phyloP scores from a whole-genome alignment of 208 protist genomes.

The Trypanosomatidae sp. region DNA sequence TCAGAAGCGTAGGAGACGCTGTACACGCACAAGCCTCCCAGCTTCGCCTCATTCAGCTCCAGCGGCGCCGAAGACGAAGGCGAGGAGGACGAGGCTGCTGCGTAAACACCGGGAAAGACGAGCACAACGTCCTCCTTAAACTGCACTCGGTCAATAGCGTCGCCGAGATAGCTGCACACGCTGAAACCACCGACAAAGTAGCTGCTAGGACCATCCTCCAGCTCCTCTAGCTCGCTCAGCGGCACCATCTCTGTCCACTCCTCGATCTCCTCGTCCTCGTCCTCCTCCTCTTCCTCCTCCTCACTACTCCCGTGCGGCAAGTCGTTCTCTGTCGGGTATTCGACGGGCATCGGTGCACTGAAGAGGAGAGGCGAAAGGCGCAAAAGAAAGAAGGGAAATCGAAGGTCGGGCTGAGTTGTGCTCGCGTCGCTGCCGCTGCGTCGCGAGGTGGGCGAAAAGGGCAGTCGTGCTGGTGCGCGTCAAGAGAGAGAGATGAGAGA shows the following conservation, averaged over 20 bases:
- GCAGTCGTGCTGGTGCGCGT: not conserved
- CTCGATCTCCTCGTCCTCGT: constrained; percentile 70
- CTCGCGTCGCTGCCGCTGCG: not conserved
- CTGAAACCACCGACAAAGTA: constrained; percentile 82
- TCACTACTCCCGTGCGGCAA: constrained; percentile 38
- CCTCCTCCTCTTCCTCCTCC: constrained; percentile 73
- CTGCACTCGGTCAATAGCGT: constrained; percentile 37
- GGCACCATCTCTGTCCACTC: constrained; percentile 69
- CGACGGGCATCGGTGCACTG: constrained; percentile 27
- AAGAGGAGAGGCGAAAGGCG: not conserved
- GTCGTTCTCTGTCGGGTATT: constrained; percentile 36
- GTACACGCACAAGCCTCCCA: constrained; percentile 60
- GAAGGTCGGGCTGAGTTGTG: not conserved
- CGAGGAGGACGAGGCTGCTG: constrained; percentile 2
- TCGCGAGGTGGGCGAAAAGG: not conserved
- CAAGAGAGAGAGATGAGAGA: not conserved
- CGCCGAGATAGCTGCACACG: constrained; percentile 42
- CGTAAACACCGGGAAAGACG: constrained; percentile 72
- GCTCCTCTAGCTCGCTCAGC: constrained; percentile 47
- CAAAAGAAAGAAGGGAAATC: not conserved
- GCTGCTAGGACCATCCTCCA: constrained; percentile 78
- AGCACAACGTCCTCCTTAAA: constrained; percentile 77
- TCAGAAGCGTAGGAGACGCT: constrained; percentile 51
- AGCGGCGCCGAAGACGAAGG: constrained; percentile 30
- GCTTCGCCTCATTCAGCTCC: constrained; percentile 51